Percentiles rank a stretch among this genome's conserved stretches.
phyloP scores from a whole-genome alignment of 23 red algal species.

The Agarophyton chilense region DNA sequence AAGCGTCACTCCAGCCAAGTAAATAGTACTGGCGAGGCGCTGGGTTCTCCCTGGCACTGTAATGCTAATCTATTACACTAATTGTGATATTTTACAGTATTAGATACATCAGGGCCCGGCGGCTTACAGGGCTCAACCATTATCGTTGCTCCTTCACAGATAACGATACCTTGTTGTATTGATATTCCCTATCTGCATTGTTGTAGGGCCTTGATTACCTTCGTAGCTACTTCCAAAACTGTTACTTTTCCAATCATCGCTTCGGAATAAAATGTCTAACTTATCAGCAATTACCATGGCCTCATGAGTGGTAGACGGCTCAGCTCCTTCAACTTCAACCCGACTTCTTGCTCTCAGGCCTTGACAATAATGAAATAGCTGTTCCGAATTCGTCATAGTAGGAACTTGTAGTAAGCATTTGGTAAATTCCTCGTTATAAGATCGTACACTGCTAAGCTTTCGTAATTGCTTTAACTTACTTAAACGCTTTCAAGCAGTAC shows the following conservation, averaged over 20 bases:
- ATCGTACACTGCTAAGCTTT: neutral
- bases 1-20: too few species aligned
- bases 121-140: too few species aligned
- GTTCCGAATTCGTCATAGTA: neutral
- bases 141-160: too few species aligned
- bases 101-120: too few species aligned
- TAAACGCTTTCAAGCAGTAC: neutral
- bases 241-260: too few species aligned
- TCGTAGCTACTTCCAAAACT: neutral
- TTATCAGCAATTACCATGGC: conserved; percentile 31
- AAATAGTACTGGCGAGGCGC: too few species aligned
- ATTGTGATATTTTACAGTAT: too few species aligned
- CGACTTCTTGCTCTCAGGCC: neutral
- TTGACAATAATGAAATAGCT: conserved; percentile 23
- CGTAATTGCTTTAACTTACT: neutral
- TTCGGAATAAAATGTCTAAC: neutral
- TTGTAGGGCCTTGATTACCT: neutral
- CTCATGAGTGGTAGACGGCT: neutral
- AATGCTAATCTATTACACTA: too few species aligned
- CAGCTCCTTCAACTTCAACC: neutral
- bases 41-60: too few species aligned
- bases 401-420: too few species aligned
- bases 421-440: neutral
- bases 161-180: too few species aligned
- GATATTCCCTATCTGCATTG: neutral